Percentiles rank a stretch among this genome's conserved stretches.
phyloP scores from a whole-genome alignment of 2,329 filamentous ascomycete genomes.

The Microdochium nivale region DNA sequence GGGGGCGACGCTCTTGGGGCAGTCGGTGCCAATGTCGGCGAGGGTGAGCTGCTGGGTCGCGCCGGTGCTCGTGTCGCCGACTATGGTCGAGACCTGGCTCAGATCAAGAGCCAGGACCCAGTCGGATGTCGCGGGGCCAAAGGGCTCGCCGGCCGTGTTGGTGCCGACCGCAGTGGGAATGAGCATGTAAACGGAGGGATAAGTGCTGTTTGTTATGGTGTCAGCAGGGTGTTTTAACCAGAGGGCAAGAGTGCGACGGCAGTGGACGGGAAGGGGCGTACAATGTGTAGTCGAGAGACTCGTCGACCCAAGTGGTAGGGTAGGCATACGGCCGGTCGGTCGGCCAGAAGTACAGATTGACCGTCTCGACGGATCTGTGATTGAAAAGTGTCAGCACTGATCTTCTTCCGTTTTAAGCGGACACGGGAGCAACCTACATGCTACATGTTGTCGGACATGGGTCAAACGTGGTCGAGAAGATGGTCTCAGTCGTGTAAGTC shows the following conservation, averaged over 20 bases:
- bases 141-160: constrained; percentile 17
- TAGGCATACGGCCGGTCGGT: constrained; percentile 20
- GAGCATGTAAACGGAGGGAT: constrained; percentile 27
- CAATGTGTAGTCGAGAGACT: constrained; percentile 22
- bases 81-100: constrained; percentile 25
- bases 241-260: background rate
- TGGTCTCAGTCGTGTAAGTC: constrained; percentile 4
- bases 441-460: constrained; percentile 22
- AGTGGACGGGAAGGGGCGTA: constrained; percentile 8
- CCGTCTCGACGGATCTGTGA: constrained; percentile 18
- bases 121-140: constrained; percentile 20
- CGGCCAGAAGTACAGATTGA: constrained; percentile 25
- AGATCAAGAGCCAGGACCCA: constrained; percentile 22
- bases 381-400: constrained; percentile 4
- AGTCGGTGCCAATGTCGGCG: constrained; percentile 23
- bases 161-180: constrained; percentile 24
- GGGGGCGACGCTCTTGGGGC: constrained; percentile 17
- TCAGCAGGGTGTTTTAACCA: constrained; percentile 3
- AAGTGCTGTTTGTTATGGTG: constrained; percentile 20
- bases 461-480: constrained; percentile 6
- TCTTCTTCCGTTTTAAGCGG: too few relatives aligned
- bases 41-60: constrained; percentile 22
- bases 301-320: constrained; percentile 21
- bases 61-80: constrained; percentile 4
- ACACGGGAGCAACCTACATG: constrained; percentile 17